A percentile compares a stretch with the other conserved stretches of the same genome.
phyloP scores from a whole-genome alignment of 1,284 basidiomycete species.

The Singerocomus rubriflavus region DNA sequence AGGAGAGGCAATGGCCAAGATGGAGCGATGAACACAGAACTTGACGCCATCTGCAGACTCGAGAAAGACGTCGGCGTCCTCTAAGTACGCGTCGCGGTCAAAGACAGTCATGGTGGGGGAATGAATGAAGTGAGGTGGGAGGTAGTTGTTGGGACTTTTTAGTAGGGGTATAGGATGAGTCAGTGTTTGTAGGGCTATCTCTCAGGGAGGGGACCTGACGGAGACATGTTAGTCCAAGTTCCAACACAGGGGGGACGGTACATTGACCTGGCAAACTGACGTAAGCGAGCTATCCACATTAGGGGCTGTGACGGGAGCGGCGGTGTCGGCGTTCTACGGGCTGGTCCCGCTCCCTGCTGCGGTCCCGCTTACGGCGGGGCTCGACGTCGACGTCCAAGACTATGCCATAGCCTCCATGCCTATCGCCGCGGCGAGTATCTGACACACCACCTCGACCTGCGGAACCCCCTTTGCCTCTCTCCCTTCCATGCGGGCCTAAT shows the following conservation, averaged over 20 bases:
- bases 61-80: slow-evolving; percentile 56
- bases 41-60: slow-evolving; percentile 46
- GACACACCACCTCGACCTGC: slow-evolving; percentile 73
- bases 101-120: slow-evolving; percentile 25
- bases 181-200: no score
- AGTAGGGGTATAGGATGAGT: no score
- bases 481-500: slow-evolving; percentile 44
- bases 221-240: slow-evolving; percentile 12
- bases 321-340: slow-evolving; percentile 20
- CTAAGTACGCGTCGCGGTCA: slow-evolving; percentile 37
- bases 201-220: background rate
- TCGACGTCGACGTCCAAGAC: slow-evolving; percentile 61
- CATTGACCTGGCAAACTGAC: slow-evolving; percentile 20
- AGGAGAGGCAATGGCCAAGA: slow-evolving; percentile 59
- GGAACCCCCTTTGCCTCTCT: slow-evolving; percentile 42
- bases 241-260: slow-evolving; percentile 14
- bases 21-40: slow-evolving; percentile 60
- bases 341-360: slow-evolving; percentile 21
- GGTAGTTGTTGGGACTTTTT: no score
- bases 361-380: slow-evolving; percentile 23
- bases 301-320: slow-evolving; percentile 5
- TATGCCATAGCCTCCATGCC: slow-evolving; percentile 56
- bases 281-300: slow-evolving; percentile 14
- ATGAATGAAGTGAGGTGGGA: background rate
- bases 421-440: slow-evolving; percentile 46